These are phyloP conservation scores for Coemansia nantahalensis DNA, from an alignment of 192 early-diverging fungal species.

Conservation along the genomic window DNA sequence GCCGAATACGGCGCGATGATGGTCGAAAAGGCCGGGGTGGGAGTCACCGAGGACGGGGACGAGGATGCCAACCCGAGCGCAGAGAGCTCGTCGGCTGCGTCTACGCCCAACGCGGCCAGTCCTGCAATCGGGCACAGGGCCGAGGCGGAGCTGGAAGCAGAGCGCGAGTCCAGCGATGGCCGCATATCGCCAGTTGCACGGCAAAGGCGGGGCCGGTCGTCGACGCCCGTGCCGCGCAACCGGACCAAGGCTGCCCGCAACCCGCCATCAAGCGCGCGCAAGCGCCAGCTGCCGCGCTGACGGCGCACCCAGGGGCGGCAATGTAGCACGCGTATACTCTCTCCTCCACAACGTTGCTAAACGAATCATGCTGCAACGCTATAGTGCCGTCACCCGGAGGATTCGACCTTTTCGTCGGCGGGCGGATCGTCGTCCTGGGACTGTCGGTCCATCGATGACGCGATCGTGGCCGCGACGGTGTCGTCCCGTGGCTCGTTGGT, in stretches of 20 bases:
- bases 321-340: too few relatives aligned
- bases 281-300: slow-evolving; percentile 29
- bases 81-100: slow-evolving; percentile 5
- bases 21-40: slow-evolving; percentile 37
- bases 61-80: slow-evolving; percentile 6
- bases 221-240: slow-evolving; percentile 41
- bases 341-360: too few relatives aligned
- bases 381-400: too few relatives aligned
- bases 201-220: slow-evolving; percentile 27
- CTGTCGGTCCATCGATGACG: slow-evolving; percentile 28
- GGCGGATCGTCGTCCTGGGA: slow-evolving; percentile 31
- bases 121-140: neutral
- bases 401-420: too few relatives aligned
- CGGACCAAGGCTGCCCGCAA: slow-evolving; percentile 31
- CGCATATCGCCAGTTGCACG: slow-evolving; percentile 21
- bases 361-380: too few relatives aligned
- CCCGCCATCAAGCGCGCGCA: slow-evolving; percentile 23
- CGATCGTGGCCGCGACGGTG: slow-evolving; percentile 35
- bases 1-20: slow-evolving; percentile 46
- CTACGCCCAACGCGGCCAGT: slow-evolving; percentile 8
- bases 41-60: slow-evolving; percentile 22
- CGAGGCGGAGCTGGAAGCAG: slow-evolving; percentile 15
- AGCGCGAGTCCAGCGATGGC: slow-evolving; percentile 22
- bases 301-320: neutral
- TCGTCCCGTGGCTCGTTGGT: slow-evolving; percentile 23